Conservation (phyloP, 2,329 filamentous ascomycete genomes). For the Xenosphaeropsis pyriputrescens region DNA sequence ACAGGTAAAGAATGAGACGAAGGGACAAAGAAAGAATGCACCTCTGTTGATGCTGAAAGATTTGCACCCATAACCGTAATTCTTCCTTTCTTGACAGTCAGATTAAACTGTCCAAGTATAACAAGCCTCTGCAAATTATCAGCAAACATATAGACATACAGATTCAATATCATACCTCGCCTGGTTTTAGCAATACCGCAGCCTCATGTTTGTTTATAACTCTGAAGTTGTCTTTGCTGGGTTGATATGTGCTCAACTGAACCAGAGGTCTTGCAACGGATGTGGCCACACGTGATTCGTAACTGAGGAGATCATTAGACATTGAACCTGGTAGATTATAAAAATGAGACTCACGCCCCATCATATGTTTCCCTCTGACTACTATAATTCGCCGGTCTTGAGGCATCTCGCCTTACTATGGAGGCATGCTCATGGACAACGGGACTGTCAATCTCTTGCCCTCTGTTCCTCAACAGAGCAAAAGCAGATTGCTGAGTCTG, state of each 20-base stretch:
- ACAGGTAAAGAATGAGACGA: constrained; percentile 57
- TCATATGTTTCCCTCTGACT: too few relatives aligned
- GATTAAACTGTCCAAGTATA: constrained; percentile 52
- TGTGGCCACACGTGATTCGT: too few relatives aligned
- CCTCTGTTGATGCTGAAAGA: constrained; percentile 29
- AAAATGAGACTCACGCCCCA: constrained; percentile 1
- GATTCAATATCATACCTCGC: constrained; percentile 25
- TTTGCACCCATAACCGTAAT: constrained; percentile 51
- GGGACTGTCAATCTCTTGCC: too few relatives aligned
- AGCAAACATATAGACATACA: constrained; percentile 2
- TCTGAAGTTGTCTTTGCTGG: constrained; percentile 27
- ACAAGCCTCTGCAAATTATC: constrained; percentile 35
- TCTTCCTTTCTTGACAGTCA: constrained; percentile 45
- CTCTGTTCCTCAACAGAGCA: too few relatives aligned
- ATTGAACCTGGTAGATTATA: too few relatives aligned
- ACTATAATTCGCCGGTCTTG: too few relatives aligned
- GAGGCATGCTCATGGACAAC: too few relatives aligned
- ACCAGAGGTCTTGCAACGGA: constrained; percentile 15
- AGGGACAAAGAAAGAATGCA: constrained; percentile 48
- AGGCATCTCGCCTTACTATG: too few relatives aligned
- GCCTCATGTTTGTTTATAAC: constrained; percentile 22
- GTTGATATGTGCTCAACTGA: constrained; percentile 27
- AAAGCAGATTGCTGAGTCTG: too few relatives aligned
- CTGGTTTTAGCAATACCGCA: constrained; percentile 28
- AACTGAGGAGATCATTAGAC: too few relatives aligned